phyloP scores from a whole-genome alignment of 176 grass and related monocot genomes.

The Tillandsia leiboldiana region DNA sequence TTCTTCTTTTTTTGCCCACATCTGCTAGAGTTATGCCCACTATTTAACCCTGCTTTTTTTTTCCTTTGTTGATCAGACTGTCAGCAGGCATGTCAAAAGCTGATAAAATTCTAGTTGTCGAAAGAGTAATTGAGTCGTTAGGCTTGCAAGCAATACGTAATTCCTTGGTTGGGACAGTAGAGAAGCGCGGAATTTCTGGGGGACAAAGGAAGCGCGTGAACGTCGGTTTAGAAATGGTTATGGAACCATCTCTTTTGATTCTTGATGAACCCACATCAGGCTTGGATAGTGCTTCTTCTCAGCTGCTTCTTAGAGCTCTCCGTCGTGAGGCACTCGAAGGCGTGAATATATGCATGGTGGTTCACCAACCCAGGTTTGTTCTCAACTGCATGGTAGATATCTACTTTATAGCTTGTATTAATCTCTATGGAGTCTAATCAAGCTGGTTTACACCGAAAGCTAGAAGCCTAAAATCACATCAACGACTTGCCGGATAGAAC shows the following conservation, averaged over 20 bases:
- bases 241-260: conserved; percentile 83
- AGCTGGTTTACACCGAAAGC: neutral
- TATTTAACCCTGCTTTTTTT: neutral
- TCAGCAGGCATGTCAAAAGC: conserved; percentile 40
- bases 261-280: conserved; percentile 84
- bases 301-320: conserved; percentile 63
- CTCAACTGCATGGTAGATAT: neutral
- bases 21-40: neutral
- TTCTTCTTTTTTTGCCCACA: neutral
- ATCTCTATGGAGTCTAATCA: neutral
- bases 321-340: conserved; percentile 67
- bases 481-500: no score
- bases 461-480: neutral
- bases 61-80: conserved; percentile 31
- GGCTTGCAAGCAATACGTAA: conserved; percentile 64
- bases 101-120: conserved; percentile 50
- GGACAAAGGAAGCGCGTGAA: conserved; percentile 84
- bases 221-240: conserved; percentile 82
- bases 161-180: conserved; percentile 79
- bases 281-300: conserved; percentile 80
- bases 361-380: conserved; percentile 78
- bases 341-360: conserved; percentile 61
- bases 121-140: conserved; percentile 64
- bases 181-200: conserved; percentile 75
- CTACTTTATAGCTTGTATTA: neutral